Evolutionary conservation across 192 early-diverging fungal genomes (phyloP), one percentile per base, ranked within the genome.

Genomic region (Coemansia umbellata): DNA sequence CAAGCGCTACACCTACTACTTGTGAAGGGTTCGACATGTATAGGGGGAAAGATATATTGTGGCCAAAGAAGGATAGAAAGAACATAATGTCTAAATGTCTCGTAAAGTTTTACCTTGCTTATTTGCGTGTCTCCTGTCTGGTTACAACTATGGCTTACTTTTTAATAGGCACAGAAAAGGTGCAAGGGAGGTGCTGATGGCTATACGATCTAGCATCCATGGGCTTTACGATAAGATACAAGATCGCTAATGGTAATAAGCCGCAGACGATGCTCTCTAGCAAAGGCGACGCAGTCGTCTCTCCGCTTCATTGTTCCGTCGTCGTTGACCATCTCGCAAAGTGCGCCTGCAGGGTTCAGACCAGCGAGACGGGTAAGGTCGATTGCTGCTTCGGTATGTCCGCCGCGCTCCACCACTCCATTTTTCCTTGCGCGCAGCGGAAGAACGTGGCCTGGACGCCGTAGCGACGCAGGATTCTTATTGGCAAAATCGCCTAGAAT

Each of bases 301-400:
- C 95, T 66, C 23, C 97, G 81, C 36, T 95, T 94, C 93, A 99
- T 97, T 0, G 78, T 80, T 3, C 97, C 95, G 53, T 90, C 85
- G 31, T 97, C 87, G 40, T 85, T 90, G 17, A 95, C 87, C 42
- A 99, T 65, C 76, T 99, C 95, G 52, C 88, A 90, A 45, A 99
- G 93, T 26, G 92, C 94, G 2, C 90, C 93, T 0, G 91, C 93
- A 13, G 88, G 87, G 45, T 77, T 70, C 36, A 91, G 78, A 0
- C 88, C 88, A 0, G 93, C 85, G 50, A 99, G 69, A 43, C 85
- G 82, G 61, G 89, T 91, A 49, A 99, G 70, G 68, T 99, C 89
- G 8, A 95, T 76, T 1, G 83, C 82, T 1, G 95, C 92, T 64
- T 99, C 97, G 14, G 97, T 99, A 45, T 99, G 97, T 0, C 97